Conservation (phyloP, 345 rosid genomes). For the Anastatica hierochuntica region DNA sequence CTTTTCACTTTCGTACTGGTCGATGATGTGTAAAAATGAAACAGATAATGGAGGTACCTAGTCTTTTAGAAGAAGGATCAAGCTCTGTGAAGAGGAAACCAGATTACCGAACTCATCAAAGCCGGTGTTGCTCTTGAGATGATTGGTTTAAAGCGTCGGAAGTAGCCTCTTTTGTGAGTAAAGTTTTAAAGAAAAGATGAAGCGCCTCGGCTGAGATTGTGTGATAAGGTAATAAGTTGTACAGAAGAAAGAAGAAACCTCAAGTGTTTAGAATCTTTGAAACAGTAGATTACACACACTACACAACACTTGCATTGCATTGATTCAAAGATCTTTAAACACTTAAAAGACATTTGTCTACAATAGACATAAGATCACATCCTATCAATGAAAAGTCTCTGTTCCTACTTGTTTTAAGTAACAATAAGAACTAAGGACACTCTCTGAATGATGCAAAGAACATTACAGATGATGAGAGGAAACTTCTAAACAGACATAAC, state of each 20-base stretch:
- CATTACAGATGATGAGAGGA: no score
- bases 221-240: no score
- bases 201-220: constrained; percentile 9
- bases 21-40: not conserved
- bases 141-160: not conserved
- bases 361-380: no score
- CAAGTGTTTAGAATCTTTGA: not conserved
- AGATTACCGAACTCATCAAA: constrained; percentile 20
- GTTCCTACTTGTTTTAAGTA: no score
- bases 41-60: constrained; percentile 73
- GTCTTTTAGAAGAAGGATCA: constrained; percentile 71
- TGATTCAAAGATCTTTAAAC: no score
- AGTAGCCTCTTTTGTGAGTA: constrained; percentile 18
- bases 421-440: no score
- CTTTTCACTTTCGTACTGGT: not conserved
- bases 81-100: constrained; percentile 45
- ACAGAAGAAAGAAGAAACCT: not conserved
- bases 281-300: constrained; percentile 3
- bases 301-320: not conserved
- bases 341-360: no score
- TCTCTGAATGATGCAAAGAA: no score
- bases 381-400: no score
- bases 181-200: constrained; percentile 1
- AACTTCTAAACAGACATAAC: no score
- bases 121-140: constrained; percentile 34